A percentile compares a stretch with the other conserved stretches of the same genome.
Evolutionary conservation across 139 green algal genomes (phyloP).

Genomic region (Volvox reticuliferus): DNA sequence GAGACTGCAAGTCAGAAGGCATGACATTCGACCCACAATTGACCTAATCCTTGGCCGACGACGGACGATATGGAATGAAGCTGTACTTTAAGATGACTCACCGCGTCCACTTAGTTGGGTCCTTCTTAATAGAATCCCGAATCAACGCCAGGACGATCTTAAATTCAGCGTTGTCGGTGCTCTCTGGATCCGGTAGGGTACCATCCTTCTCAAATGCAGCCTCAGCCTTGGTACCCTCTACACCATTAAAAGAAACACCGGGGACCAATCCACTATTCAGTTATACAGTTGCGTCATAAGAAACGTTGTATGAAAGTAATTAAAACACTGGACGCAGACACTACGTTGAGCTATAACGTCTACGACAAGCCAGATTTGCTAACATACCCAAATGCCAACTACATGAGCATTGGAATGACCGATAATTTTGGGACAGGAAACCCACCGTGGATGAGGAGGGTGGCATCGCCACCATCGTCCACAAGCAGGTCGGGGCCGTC

Average conservation of each 20-base stretch:
- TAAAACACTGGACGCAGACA: no score
- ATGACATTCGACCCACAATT: no score
- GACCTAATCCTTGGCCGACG: no score
- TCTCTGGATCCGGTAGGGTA: constrained; percentile 92
- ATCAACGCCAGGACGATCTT: constrained; percentile 98
- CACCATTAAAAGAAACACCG: background rate
- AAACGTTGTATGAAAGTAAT: no score
- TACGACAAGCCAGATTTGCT: background rate
- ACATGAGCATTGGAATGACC: no score
- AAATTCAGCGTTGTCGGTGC: constrained; percentile 98
- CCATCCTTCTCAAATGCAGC: constrained; percentile 90
- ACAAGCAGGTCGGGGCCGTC: constrained; percentile 96
- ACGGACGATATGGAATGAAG: no score
- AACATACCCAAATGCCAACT: background rate
- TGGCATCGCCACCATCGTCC: constrained; percentile 98
- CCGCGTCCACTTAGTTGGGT: constrained; percentile 48
- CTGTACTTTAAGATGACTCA: background rate
- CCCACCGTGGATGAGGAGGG: constrained; percentile 98
- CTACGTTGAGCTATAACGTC: no score
- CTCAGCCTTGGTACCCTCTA: constrained; percentile 98
- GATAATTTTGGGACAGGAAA: no score
- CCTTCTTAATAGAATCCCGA: constrained; percentile 81
- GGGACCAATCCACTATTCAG: background rate
- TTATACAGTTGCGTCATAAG: no score
- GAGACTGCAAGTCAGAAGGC: no score